Base-by-base conservation (phyloP, 768 basidiomycete species). In the Fistulinella prunicolor region DNA sequence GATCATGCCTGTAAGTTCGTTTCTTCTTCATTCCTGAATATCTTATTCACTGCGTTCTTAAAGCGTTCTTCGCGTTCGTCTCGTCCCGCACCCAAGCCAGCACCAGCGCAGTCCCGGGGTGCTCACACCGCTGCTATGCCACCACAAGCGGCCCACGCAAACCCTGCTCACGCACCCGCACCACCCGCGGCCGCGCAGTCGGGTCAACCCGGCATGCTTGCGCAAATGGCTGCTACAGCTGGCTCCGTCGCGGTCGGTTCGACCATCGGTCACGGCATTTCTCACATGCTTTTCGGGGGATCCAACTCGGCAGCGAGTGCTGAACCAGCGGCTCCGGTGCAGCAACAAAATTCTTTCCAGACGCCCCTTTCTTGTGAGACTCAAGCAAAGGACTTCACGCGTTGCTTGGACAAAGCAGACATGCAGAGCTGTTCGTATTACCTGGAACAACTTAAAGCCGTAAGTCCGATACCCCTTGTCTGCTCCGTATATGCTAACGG, bases 241-340 rank as follows among this genome's bases (percentile, higher is more conserved):
- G 92, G 91, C 52, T 89, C 88, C 48, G 91, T 94, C 42, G 93
- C 91, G 6, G 73, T 90, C 41, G 93, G 92, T 21, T 92, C 89
- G 8, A 85, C 83, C 47, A 80, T 95, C 54, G 92, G 91, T 38
- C 92, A 95, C 63, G 92, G 92, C n/a, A 63, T 95, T 54, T 91
- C 89, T 35, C 79, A 68, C 66, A 91, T 94, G 89, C 80, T 94
- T 51, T 95, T 94, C 58, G 93, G 92, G 39, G 83, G 88, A 49
- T 72, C 77, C 45, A 66, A 66, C 30, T 69, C 72, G 0, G 49
- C 67, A 6, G 67, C 75, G 30, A 58, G 78, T 13, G 65, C 76
- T 2, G 76, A 80, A 14, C 75, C 73, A 20, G 74, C 79, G 12
- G 66, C 78, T 4, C 77, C 83, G 19, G 76, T 64, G 14, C 69